Percentiles rank a stretch among this genome's conserved stretches.
phyloP scores from a whole-genome alignment of 805 yeast species.

The Kazachstania kunashirensis region DNA sequence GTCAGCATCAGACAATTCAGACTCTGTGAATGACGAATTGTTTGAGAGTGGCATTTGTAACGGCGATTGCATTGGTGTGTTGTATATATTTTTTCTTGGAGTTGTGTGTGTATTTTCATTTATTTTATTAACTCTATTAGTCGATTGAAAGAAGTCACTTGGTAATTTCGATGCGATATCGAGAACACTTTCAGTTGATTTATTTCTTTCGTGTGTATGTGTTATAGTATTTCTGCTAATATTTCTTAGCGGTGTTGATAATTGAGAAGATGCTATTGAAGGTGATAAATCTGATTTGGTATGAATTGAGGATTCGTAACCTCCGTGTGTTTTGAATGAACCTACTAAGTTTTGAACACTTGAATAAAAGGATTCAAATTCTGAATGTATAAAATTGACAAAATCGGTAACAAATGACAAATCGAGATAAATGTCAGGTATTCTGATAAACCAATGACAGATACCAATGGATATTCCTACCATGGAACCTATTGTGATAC shows the following conservation, averaged over 20 bases:
- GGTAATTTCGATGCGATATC: constrained; percentile 19
- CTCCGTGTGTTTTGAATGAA: too few relatives aligned
- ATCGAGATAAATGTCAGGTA: constrained; percentile 19
- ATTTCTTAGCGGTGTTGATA: not conserved
- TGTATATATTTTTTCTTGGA: not conserved
- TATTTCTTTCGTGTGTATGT: too few relatives aligned
- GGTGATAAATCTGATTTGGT: too few relatives aligned
- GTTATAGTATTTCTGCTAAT: too few relatives aligned
- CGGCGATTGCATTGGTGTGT: constrained; percentile 2
- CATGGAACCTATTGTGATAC: constrained; percentile 14
- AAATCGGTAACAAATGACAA: constrained; percentile 1
- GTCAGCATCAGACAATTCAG: not conserved
- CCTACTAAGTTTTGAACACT: too few relatives aligned
- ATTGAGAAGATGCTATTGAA: too few relatives aligned
- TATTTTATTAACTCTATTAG: not conserved
- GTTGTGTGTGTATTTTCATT: not conserved
- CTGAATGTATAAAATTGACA: too few relatives aligned
- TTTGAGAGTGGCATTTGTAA: not conserved
- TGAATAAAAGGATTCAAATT: too few relatives aligned
- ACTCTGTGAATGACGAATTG: not conserved
- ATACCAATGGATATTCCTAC: constrained; percentile 16
- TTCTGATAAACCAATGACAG: constrained; percentile 13
- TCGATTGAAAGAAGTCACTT: constrained; percentile 20
- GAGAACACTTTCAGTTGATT: constrained; percentile 14
- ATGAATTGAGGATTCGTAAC: too few relatives aligned